phyloP scores from a whole-genome alignment of 2,329 filamentous ascomycete species.

The Fusarium secorum region DNA sequence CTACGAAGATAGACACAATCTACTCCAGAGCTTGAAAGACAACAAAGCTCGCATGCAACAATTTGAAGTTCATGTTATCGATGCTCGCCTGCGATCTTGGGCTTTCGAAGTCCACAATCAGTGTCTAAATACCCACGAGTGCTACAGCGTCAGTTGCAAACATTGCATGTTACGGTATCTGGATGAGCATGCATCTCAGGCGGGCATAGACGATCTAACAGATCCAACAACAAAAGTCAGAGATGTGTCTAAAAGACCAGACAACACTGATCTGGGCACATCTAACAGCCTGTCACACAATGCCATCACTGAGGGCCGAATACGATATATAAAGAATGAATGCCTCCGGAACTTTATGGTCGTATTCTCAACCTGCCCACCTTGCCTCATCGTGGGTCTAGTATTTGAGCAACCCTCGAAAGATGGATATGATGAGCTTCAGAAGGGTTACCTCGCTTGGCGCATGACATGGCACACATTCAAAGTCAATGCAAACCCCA shows the following conservation, averaged over 20 bases:
- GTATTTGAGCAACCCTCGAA: background rate
- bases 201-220: background rate
- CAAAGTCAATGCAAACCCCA: background rate
- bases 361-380: background rate
- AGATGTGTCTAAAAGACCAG: background rate
- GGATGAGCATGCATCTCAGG: background rate
- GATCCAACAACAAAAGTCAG: background rate
- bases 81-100: background rate
- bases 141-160: background rate
- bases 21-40: background rate
- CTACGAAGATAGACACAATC: background rate
- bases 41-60: background rate
- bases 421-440: conserved; percentile 14
- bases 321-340: background rate
- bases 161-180: background rate
- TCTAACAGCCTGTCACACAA: no score
- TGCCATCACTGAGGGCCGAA: background rate
- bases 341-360: background rate
- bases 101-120: background rate
- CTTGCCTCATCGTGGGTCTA: background rate
- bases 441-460: conserved; percentile 25
- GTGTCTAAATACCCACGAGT: background rate
- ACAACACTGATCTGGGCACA: background rate
- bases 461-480: conserved; percentile 24
- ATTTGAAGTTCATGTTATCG: background rate